Evolutionary conservation across 306 rosid species (phyloP).

Genomic region (Arachis hypogaea): DNA sequence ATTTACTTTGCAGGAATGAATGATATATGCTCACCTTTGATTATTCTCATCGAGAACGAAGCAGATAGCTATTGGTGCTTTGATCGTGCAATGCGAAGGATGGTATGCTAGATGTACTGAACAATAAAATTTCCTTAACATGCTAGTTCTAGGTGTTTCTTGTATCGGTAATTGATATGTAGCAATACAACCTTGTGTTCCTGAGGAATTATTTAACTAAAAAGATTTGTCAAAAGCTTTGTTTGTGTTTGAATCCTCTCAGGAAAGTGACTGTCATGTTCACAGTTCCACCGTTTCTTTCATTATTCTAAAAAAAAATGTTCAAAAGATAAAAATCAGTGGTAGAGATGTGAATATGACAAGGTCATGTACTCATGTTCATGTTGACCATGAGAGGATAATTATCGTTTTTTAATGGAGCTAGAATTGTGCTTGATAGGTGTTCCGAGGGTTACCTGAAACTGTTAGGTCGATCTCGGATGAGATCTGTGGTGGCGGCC

Average conservation of each 20-base stretch:
- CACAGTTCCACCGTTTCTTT: too few species aligned
- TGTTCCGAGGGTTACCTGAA: too few species aligned
- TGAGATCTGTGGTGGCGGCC: too few species aligned
- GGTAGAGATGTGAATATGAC: too few species aligned
- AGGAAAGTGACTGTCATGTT: too few species aligned
- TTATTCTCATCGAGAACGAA: constrained; percentile 80
- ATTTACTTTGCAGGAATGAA: constrained; percentile 80
- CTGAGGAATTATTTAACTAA: background rate
- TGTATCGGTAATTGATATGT: constrained; percentile 25
- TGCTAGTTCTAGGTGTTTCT: constrained; percentile 30
- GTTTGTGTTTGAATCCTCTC: background rate
- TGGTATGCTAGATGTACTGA: constrained; percentile 57
- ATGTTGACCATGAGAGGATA: background rate
- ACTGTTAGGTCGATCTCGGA: too few species aligned
- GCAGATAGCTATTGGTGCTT: constrained; percentile 96
- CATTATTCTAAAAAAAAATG: too few species aligned
- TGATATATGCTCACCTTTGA: constrained; percentile 91
- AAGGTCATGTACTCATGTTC: constrained; percentile 14
- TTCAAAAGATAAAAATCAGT: too few species aligned
- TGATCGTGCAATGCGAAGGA: constrained; percentile 90
- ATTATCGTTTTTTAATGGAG: background rate
- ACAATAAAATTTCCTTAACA: constrained; percentile 2
- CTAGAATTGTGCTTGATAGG: background rate
- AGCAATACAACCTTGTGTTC: constrained; percentile 30
- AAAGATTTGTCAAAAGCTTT: constrained; percentile 1